These are phyloP conservation scores for Cladosporium sp. DNA, from an alignment of 2,329 filamentous ascomycete genomes.

Conservation along the genomic window DNA sequence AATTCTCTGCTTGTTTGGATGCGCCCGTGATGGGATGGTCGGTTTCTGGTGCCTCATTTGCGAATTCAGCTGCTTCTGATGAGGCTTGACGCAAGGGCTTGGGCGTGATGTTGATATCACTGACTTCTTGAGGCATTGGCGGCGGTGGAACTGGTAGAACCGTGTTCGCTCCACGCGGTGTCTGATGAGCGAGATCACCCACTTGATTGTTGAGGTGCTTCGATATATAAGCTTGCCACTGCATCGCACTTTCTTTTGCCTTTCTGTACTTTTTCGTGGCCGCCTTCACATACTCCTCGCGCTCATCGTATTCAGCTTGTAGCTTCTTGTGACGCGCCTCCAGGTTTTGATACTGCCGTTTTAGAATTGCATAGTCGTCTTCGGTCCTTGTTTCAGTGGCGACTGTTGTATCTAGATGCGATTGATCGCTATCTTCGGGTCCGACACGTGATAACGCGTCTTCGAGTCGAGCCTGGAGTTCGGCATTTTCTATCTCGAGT, in stretches of 20 bases:
- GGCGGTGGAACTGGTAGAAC: background rate
- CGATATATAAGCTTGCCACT: slow-evolving; percentile 33
- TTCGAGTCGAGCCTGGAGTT: slow-evolving; percentile 31
- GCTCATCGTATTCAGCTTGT: slow-evolving; percentile 23
- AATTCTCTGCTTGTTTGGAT: background rate
- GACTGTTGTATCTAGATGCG: background rate
- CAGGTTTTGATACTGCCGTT: slow-evolving; percentile 30
- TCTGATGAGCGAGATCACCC: background rate
- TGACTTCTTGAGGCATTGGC: slow-evolving; percentile 2
- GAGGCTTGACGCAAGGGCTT: background rate
- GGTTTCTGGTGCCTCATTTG: background rate
- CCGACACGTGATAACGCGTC: slow-evolving; percentile 35
- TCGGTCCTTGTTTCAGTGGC: background rate
- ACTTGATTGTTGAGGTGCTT: background rate
- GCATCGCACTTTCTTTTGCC: slow-evolving; percentile 43
- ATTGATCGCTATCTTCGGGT: slow-evolving; percentile 28
- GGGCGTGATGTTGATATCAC: slow-evolving; percentile 18
- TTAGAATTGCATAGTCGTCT: slow-evolving; percentile 20
- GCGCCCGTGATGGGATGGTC: background rate
- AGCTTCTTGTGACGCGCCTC: slow-evolving; percentile 38
- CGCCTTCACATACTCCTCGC: slow-evolving; percentile 36
- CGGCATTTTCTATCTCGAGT: slow-evolving; percentile 32
- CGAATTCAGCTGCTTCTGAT: background rate
- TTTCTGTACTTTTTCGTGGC: slow-evolving; percentile 32
- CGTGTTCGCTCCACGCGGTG: background rate